A percentile compares a stretch with the other conserved stretches of the same genome.
phyloP scores from a whole-genome alignment of 306 rosid genomes.

The Cucumis cinereus region DNA sequence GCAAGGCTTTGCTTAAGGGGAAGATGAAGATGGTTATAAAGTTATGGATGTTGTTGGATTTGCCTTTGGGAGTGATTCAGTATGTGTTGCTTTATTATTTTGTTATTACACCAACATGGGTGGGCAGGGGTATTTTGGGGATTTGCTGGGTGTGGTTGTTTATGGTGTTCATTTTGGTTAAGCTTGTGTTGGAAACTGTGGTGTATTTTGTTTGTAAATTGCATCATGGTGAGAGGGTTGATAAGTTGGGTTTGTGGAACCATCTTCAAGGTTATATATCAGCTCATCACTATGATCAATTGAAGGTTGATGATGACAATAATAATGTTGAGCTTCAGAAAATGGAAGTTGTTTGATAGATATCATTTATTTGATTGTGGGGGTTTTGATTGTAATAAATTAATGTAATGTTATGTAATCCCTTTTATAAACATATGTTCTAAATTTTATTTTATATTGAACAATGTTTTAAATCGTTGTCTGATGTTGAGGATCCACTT shows the following conservation, averaged over 20 bases:
- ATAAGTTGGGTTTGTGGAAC: constrained; percentile 50
- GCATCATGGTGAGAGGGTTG: constrained; percentile 57
- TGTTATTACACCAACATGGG: not conserved
- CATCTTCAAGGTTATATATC: constrained; percentile 19
- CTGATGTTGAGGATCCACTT: too few relatives aligned
- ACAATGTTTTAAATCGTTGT: too few relatives aligned
- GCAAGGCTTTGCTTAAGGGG: constrained; percentile 44
- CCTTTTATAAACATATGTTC: too few relatives aligned
- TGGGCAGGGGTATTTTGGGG: constrained; percentile 20
- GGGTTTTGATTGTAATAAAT: not conserved
- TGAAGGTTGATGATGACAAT: constrained; percentile 10
- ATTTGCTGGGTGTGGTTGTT: constrained; percentile 23
- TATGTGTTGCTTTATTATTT: not conserved
- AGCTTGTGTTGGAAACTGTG: constrained; percentile 51
- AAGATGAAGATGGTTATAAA: constrained; percentile 25
- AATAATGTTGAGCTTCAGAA: not conserved
- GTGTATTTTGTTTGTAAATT: constrained; percentile 75
- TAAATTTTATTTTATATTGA: too few relatives aligned
- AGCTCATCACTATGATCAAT: constrained; percentile 41
- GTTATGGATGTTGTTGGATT: not conserved
- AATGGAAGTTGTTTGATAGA: not conserved
- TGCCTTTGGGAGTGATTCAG: not conserved
- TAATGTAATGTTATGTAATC: too few relatives aligned
- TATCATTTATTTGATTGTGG: not conserved
- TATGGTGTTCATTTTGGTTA: constrained; percentile 21